phyloP scores from a whole-genome alignment of 768 basidiomycete species.

The Collybia sordida region DNA sequence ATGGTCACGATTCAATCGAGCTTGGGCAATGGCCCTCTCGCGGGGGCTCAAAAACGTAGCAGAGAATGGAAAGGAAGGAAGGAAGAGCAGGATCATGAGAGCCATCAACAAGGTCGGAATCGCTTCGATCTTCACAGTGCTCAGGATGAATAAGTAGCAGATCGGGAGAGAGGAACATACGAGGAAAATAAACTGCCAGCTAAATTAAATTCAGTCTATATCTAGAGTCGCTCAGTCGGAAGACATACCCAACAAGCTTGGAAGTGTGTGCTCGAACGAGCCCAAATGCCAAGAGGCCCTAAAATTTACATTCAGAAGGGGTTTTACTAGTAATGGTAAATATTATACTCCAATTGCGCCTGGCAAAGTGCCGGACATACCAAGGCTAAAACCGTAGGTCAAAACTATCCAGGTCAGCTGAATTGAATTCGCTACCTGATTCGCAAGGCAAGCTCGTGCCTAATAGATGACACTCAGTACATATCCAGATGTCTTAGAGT shows the following conservation, averaged over 20 bases:
- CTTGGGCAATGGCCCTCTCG: slow-evolving; percentile 56
- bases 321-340: too few species aligned
- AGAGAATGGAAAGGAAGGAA: slow-evolving; percentile 57
- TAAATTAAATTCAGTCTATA: slow-evolving; percentile 11
- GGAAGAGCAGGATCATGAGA: slow-evolving; percentile 42
- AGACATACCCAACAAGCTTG: slow-evolving; percentile 32
- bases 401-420: too few species aligned
- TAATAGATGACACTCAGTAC: slow-evolving; percentile 6
- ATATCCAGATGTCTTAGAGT: too few species aligned
- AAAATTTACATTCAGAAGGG: neutral
- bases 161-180: slow-evolving; percentile 22
- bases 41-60: slow-evolving; percentile 51
- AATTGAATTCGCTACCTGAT: slow-evolving; percentile 35
- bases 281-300: slow-evolving; percentile 59
- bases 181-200: slow-evolving; percentile 62
- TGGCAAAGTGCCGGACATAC: slow-evolving; percentile 59
- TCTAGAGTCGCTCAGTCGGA: too few species aligned
- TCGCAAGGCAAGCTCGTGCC: slow-evolving; percentile 49
- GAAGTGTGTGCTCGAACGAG: slow-evolving; percentile 52
- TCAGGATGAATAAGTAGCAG: too few species aligned
- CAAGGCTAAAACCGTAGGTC: slow-evolving; percentile 32
- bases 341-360: slow-evolving; percentile 49
- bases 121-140: slow-evolving; percentile 43
- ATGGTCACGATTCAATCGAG: slow-evolving; percentile 54
- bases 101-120: slow-evolving; percentile 59